phyloP scores from a whole-genome alignment of 1,284 basidiomycete species.

The Boletus smithii region DNA sequence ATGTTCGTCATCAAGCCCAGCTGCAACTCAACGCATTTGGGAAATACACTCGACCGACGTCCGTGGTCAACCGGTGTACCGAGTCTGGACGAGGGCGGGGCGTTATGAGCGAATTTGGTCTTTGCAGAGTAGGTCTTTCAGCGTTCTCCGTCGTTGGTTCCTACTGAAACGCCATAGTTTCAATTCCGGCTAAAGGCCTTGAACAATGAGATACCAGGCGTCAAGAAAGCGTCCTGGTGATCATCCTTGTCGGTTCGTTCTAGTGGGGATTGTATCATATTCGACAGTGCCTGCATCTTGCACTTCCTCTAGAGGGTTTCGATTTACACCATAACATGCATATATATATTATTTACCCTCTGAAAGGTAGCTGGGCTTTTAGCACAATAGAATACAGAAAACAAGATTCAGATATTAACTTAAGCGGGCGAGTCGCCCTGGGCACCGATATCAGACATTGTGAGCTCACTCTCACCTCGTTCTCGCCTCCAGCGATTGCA shows the following conservation, averaged over 20 bases:
- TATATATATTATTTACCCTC: slow-evolving; percentile 12
- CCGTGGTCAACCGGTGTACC: slow-evolving; percentile 84
- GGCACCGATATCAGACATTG: slow-evolving; percentile 51
- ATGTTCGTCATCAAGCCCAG: slow-evolving; percentile 94
- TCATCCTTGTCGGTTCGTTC: neutral
- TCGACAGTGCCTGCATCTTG: slow-evolving; percentile 1
- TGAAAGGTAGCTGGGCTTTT: slow-evolving; percentile 3
- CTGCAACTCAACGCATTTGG: slow-evolving; percentile 88
- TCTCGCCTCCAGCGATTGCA: slow-evolving; percentile 77
- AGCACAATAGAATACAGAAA: slow-evolving; percentile 18
- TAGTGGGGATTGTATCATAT: too few relatives aligned
- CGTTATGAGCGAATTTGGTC: slow-evolving; percentile 83
- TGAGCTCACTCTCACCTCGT: slow-evolving; percentile 65
- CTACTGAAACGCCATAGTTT: slow-evolving; percentile 48
- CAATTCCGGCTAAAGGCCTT: slow-evolving; percentile 87
- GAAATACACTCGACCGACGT: slow-evolving; percentile 76
- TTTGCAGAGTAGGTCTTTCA: slow-evolving; percentile 70
- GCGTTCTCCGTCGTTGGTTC: slow-evolving; percentile 23
- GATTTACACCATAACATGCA: neutral
- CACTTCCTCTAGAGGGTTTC: too few relatives aligned
- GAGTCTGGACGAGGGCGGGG: slow-evolving; percentile 85
- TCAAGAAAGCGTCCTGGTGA: slow-evolving; percentile 89
- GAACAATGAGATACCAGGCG: slow-evolving; percentile 77
- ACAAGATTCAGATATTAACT: neutral
- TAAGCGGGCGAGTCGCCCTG: slow-evolving; percentile 40